phyloP scores from a whole-genome alignment of 2,329 filamentous ascomycete genomes.

The Nemania diffusa region DNA sequence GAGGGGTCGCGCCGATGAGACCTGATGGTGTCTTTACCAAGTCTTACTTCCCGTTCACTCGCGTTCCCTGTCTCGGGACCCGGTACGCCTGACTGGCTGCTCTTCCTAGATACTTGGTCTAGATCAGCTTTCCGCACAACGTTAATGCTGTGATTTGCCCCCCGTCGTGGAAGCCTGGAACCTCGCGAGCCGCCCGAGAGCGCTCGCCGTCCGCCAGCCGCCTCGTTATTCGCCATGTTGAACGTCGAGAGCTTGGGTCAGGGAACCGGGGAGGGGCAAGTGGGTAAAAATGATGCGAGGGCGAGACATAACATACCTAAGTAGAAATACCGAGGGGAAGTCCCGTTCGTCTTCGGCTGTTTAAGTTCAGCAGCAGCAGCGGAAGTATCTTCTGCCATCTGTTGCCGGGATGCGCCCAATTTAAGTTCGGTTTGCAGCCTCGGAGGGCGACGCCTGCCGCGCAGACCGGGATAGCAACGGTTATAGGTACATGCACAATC shows the following conservation, averaged over 20 bases:
- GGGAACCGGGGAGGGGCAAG: background rate
- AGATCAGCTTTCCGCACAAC: slow-evolving; percentile 32
- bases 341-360: slow-evolving; percentile 26
- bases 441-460: background rate
- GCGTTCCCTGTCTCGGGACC: slow-evolving; percentile 26
- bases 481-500: too few relatives aligned
- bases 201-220: slow-evolving; percentile 22
- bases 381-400: slow-evolving; percentile 33
- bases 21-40: slow-evolving; percentile 17
- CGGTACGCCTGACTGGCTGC: slow-evolving; percentile 27
- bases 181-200: slow-evolving; percentile 21
- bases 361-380: slow-evolving; percentile 37
- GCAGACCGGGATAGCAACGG: background rate
- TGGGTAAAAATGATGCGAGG: slow-evolving; percentile 6
- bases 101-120: slow-evolving; percentile 33
- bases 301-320: slow-evolving; percentile 42
- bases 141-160: slow-evolving; percentile 27
- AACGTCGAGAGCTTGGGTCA: slow-evolving; percentile 17
- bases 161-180: slow-evolving; percentile 39
- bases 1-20: slow-evolving; percentile 31
- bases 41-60: slow-evolving; percentile 24
- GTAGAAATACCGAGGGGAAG: slow-evolving; percentile 33
- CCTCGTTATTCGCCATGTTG: slow-evolving; percentile 36
- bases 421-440: slow-evolving; percentile 21
- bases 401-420: slow-evolving; percentile 15